These are phyloP conservation scores for Lathyrus tuberosus DNA, from an alignment of 306 rosid species.

Conservation along the genomic window DNA sequence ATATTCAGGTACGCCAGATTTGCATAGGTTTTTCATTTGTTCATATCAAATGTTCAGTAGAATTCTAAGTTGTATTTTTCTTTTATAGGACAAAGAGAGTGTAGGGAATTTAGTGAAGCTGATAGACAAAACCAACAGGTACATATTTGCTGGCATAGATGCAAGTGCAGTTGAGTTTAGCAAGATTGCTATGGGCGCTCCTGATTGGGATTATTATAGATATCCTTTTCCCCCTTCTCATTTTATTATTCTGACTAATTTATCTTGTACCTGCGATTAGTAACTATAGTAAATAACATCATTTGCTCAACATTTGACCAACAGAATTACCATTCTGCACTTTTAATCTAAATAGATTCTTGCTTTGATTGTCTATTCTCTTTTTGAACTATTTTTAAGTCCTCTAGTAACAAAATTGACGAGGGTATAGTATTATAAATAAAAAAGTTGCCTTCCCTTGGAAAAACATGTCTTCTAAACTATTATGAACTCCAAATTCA, in stretches of 20 bases:
- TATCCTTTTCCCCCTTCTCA: conserved; percentile 62
- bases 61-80: conserved; percentile 13
- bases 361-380: conserved; percentile 9
- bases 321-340: background rate
- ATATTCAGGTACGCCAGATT: no score
- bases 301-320: background rate
- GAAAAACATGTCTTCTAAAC: conserved; percentile 3
- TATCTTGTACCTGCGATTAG: conserved; percentile 23
- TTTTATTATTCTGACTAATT: conserved; percentile 15
- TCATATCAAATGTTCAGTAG: conserved; percentile 30
- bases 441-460: background rate
- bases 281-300: conserved; percentile 19
- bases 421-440: conserved; percentile 15
- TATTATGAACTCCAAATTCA: conserved; percentile 16
- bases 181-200: conserved; percentile 83
- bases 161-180: conserved; percentile 92
- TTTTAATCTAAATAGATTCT: conserved; percentile 11
- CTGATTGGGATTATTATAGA: conserved; percentile 95
- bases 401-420: background rate
- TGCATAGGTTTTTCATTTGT: no score
- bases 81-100: conserved; percentile 90
- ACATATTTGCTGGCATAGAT: conserved; percentile 83
- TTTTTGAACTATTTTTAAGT: conserved; percentile 9
- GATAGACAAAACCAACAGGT: conserved; percentile 89
- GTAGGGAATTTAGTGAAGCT: conserved; percentile 86